Conservation (phyloP, 768 basidiomycete genomes). For the Russula foetens region DNA sequence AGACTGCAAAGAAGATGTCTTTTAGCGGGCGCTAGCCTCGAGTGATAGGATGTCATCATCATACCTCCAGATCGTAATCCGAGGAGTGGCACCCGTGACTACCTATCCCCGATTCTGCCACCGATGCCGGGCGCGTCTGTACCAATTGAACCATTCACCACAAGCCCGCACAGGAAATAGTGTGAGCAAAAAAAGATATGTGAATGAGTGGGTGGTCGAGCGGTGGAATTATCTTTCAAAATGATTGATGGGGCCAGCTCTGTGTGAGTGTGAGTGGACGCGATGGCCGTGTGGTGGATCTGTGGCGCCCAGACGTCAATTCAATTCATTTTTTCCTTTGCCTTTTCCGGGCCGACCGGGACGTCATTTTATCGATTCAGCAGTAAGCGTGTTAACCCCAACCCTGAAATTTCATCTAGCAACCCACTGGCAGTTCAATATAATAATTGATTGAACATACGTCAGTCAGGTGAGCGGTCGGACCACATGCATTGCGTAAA, state of each 20-base stretch:
- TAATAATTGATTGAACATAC: too few relatives aligned
- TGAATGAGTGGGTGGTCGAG: background rate
- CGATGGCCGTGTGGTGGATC: background rate
- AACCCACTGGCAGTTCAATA: too few relatives aligned
- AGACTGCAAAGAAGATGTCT: background rate
- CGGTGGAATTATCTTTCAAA: background rate
- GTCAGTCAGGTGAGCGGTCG: background rate
- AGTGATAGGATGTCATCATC: background rate
- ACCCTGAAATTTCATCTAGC: too few relatives aligned
- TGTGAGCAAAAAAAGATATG: too few relatives aligned
- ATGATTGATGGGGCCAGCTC: background rate
- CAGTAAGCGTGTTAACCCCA: too few relatives aligned
- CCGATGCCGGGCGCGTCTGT: conserved; percentile 12
- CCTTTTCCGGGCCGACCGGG: background rate
- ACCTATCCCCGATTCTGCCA: conserved; percentile 10
- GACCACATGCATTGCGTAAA: background rate
- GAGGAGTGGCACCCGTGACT: background rate
- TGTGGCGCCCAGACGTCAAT: background rate
- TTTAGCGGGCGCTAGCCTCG: background rate
- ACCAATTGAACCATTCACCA: conserved; percentile 8
- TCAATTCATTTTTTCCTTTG: too few relatives aligned
- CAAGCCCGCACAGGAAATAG: background rate
- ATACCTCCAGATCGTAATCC: conserved; percentile 10
- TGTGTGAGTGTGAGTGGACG: background rate
- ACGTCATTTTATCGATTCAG: background rate